Conservation (phyloP, 2,329 filamentous ascomycete genomes). For the Lecanoromycetidae sp. region DNA sequence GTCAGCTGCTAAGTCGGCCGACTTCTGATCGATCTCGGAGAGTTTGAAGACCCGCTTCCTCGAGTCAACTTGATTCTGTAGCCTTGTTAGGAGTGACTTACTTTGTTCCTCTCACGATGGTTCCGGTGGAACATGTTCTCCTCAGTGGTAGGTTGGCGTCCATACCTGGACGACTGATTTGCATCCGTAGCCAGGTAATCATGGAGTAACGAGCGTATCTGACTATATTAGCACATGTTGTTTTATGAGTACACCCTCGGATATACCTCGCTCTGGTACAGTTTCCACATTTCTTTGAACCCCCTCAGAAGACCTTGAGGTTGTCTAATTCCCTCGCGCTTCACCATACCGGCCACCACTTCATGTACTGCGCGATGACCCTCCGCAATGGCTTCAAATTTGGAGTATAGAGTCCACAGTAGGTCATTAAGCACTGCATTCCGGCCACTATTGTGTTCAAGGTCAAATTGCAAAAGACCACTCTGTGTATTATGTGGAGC, state of each 20-base stretch:
- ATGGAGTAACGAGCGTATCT: constrained; percentile 79
- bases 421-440: constrained; percentile 83
- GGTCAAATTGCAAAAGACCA: constrained; percentile 46
- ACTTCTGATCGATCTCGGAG: constrained; percentile 70
- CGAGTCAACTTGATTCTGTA: constrained; percentile 17
- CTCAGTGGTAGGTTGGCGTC: constrained; percentile 36
- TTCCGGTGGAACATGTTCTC: constrained; percentile 41
- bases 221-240: constrained; percentile 6
- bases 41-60: constrained; percentile 60
- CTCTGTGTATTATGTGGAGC: constrained; percentile 35
- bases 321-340: constrained; percentile 57
- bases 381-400: constrained; percentile 94
- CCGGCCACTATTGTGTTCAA: constrained; percentile 61
- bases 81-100: constrained; percentile 15
- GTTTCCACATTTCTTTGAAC: constrained; percentile 94
- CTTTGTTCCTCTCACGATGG: constrained; percentile 38
- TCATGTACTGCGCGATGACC: constrained; percentile 90
- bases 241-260: no score
- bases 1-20: constrained; percentile 65
- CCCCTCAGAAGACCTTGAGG: constrained; percentile 63
- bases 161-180: constrained; percentile 50
- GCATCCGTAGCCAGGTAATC: constrained; percentile 93
- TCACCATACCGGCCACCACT: constrained; percentile 72
- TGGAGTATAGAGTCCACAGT: constrained; percentile 83
- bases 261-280: constrained; percentile 79